Conservation (phyloP, 768 basidiomycete genomes). For the Leccinum boreale region DNA sequence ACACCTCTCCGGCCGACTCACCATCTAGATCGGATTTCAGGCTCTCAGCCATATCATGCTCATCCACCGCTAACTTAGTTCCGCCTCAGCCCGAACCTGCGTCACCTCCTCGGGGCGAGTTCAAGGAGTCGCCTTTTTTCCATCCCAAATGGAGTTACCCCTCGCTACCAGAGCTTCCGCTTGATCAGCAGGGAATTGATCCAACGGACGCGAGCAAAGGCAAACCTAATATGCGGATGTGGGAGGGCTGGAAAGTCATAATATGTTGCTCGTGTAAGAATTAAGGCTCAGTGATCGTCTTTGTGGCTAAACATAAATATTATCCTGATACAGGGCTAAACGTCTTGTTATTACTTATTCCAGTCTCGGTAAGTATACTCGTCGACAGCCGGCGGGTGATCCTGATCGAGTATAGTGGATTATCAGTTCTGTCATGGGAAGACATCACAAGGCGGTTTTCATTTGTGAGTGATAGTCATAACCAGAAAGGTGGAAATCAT, state of each 20-base stretch:
- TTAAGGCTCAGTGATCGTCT: not conserved
- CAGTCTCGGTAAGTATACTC: conserved; percentile 53
- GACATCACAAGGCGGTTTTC: conserved; percentile 56
- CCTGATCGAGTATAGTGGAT: conserved; percentile 45
- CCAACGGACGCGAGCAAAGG: not conserved
- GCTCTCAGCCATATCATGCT: conserved; percentile 23
- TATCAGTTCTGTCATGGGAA: conserved; percentile 44
- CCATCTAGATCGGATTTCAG: conserved; percentile 20
- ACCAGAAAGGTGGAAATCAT: not conserved
- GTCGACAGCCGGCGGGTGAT: not conserved
- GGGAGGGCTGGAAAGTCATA: conserved; percentile 53
- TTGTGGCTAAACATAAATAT: not conserved
- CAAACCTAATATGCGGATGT: conserved; percentile 22
- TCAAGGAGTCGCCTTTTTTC: conserved; percentile 26
- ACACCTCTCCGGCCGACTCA: conserved; percentile 9
- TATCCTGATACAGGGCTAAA: conserved; percentile 58
- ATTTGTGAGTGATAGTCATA: conserved; percentile 41
- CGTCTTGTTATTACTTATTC: conserved; percentile 59
- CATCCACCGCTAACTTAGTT: conserved; percentile 24
- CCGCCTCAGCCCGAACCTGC: conserved; percentile 11
- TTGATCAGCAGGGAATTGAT: conserved; percentile 2
- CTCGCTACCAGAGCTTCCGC: conserved; percentile 18
- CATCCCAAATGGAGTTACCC: conserved; percentile 27
- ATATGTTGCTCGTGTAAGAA: conserved; percentile 56
- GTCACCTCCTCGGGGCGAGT: conserved; percentile 16